A percentile compares a stretch with the other conserved stretches of the same genome.
phyloP scores from a whole-genome alignment of 2,329 filamentous ascomycete genomes.

The Zasmidium angulare region DNA sequence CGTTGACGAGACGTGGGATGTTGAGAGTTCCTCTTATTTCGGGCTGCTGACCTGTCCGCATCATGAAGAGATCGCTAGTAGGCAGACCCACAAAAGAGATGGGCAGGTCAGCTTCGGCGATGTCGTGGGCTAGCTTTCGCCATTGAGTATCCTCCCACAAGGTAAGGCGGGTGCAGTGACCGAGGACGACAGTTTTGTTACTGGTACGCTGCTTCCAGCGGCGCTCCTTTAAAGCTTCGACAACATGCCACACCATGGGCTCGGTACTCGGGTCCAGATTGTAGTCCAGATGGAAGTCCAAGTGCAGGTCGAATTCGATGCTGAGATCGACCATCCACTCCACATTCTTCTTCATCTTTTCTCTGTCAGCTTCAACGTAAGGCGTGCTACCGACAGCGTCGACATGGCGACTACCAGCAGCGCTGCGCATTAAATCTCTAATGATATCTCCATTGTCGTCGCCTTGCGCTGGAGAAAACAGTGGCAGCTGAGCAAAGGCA shows the following conservation, averaged over 20 bases:
- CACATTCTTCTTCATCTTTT: conserved; percentile 57
- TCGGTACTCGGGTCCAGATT: conserved; percentile 55
- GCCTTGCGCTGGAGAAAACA: conserved; percentile 54
- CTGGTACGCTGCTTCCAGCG: conserved; percentile 49
- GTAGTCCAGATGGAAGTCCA: conserved; percentile 74
- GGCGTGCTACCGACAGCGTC: conserved; percentile 67
- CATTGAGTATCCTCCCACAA: conserved; percentile 55
- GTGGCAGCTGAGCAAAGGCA: conserved; percentile 68
- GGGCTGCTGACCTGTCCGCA: conserved; percentile 46
- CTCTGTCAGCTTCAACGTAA: conserved; percentile 61
- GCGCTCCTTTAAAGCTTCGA: conserved; percentile 51
- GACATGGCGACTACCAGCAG: conserved; percentile 46
- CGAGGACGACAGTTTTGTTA: conserved; percentile 57
- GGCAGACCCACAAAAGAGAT: conserved; percentile 69
- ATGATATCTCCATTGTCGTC: conserved; percentile 50
- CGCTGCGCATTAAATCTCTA: conserved; percentile 49
- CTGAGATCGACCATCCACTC: conserved; percentile 62
- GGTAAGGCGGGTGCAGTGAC: conserved; percentile 68
- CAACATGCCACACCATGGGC: conserved; percentile 55
- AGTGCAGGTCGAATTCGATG: conserved; percentile 51
- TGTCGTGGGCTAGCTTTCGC: conserved; percentile 47
- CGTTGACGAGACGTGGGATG: conserved; percentile 59
- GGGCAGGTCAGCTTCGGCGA: conserved; percentile 53
- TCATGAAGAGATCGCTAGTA: conserved; percentile 72
- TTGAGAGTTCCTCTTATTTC: conserved; percentile 60